Evolutionary conservation across 108 stramenopile species (phyloP).

Genomic region (Nitzschia sp.): DNA sequence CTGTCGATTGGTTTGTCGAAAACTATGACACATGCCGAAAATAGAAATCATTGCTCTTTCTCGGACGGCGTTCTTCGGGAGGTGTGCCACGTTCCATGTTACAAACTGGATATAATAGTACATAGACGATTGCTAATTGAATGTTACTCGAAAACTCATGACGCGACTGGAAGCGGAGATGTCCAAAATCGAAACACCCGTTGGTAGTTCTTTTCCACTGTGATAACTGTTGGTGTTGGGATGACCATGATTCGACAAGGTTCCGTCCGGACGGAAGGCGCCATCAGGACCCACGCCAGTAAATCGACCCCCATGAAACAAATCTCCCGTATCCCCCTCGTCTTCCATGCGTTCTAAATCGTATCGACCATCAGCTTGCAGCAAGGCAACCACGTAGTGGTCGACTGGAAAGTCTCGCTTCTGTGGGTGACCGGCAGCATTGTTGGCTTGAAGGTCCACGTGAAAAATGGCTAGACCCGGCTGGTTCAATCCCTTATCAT

Average conservation of each 20-base stretch:
- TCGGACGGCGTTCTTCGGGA: neutral
- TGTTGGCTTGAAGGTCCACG: constrained; percentile 43
- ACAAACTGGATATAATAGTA: neutral
- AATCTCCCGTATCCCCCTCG: constrained; percentile 19
- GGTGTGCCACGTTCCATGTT: neutral
- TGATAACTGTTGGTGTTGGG: constrained; percentile 35
- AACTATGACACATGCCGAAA: constrained; percentile 73
- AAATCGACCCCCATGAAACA: constrained; percentile 17
- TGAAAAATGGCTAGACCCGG: constrained; percentile 62
- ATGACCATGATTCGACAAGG: constrained; percentile 4
- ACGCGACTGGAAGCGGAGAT: constrained; percentile 13
- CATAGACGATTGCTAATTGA: neutral
- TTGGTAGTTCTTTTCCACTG: neutral
- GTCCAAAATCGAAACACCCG: constrained; percentile 8
- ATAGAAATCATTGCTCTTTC: constrained; percentile 7
- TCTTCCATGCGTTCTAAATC: constrained; percentile 52
- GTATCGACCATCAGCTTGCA: constrained; percentile 65
- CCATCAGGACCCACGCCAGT: constrained; percentile 8
- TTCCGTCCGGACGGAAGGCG: constrained; percentile 1
- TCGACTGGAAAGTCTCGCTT: constrained; percentile 64
- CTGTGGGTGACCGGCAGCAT: constrained; percentile 39
- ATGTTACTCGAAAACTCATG: constrained; percentile 36
- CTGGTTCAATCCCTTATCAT: constrained; percentile 37
- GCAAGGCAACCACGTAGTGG: constrained; percentile 65
- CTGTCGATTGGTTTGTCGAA: constrained; percentile 91